Evolutionary conservation across 2,329 filamentous ascomycete genomes (phyloP).

Genomic region (Orbilia quercus): DNA sequence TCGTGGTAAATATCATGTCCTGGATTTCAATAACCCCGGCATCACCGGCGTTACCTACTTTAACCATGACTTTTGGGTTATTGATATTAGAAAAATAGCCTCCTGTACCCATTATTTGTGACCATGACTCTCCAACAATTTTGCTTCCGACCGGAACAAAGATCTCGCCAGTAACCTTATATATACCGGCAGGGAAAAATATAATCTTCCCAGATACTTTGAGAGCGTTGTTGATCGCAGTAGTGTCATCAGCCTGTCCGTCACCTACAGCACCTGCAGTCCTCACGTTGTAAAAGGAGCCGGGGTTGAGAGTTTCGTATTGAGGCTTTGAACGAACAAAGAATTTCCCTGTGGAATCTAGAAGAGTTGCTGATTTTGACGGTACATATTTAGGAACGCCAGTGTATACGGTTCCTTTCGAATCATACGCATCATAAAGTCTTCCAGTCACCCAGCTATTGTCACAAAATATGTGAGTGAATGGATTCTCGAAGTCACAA

Average conservation of each 20-base stretch:
- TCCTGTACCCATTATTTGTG: slow-evolving; percentile 60
- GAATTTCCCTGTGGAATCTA: slow-evolving; percentile 14
- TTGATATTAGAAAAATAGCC: slow-evolving; percentile 52
- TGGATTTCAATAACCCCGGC: slow-evolving; percentile 75
- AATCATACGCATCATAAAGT: slow-evolving; percentile 76
- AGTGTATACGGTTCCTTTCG: slow-evolving; percentile 73
- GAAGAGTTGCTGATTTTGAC: slow-evolving; percentile 59
- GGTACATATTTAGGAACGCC: slow-evolving; percentile 71
- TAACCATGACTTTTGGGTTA: slow-evolving; percentile 60
- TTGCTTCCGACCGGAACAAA: slow-evolving; percentile 65
- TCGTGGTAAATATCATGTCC: slow-evolving; percentile 76
- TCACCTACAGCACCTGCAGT: slow-evolving; percentile 83
- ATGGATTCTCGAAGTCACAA: background rate
- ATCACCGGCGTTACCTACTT: slow-evolving; percentile 71
- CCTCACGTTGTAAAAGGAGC: slow-evolving; percentile 70
- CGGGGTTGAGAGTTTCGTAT: slow-evolving; percentile 75
- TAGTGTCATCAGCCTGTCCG: slow-evolving; percentile 87
- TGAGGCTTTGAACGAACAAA: slow-evolving; percentile 89
- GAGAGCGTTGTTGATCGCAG: slow-evolving; percentile 80
- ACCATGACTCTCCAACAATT: slow-evolving; percentile 64
- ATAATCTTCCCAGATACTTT: slow-evolving; percentile 70
- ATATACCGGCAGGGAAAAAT: slow-evolving; percentile 65
- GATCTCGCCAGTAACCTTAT: slow-evolving; percentile 67
- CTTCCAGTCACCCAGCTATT: slow-evolving; percentile 77
- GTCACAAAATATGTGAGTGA: background rate